Evolutionary conservation across 2,329 filamentous ascomycete genomes (phyloP), one percentile per base, ranked within the genome.

Genomic region (Neoarthrinium moseri): DNA sequence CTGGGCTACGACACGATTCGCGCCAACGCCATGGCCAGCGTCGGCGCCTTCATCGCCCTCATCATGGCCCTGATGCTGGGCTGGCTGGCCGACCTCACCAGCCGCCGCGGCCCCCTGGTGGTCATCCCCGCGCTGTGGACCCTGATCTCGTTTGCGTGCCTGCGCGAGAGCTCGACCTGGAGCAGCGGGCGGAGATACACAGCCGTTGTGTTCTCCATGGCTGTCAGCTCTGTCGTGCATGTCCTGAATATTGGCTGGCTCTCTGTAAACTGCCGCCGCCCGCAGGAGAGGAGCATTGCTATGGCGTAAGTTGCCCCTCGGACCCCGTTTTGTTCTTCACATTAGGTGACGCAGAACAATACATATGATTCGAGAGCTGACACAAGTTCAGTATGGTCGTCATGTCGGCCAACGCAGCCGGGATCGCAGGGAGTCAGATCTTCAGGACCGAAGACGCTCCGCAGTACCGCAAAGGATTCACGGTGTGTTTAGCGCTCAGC

Each of bases 81-180:
- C 7, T 55, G 51, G 48, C 24, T 51, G 29, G 56, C 49, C 23
- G 67, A 70, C 45, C 47, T 49, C 24, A 58, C 57, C 2, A 58
- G 57, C 10, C 61, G 58, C 33, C 59, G 67, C 11, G 66, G 65
- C 3, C 66, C 66, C 0, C 61, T 60, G 29, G 53, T 68, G 7
- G 46, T 70, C 5, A 39, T 70, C 5, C 52, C 56, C 3, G 61
- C 61, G 6, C 58, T 62, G 3, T 71, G 67, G 66, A 64, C 61
- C 33, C 51, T 70, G 4, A 65, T 69, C 29, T 61, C 67, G 1
- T 70, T 68, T 26, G 45, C 56, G 2, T 67, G 63, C 43, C 52
- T 70, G 5, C 58, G 65, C 5, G 51, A 57, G 17, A 47, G 59
- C 7, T 58, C 27, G 33, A 37, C 39, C 12, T 55, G 50, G 49